Evolutionary conservation across 202 grass and related monocot species (phyloP).

Genomic region (Panicum hallii): DNA sequence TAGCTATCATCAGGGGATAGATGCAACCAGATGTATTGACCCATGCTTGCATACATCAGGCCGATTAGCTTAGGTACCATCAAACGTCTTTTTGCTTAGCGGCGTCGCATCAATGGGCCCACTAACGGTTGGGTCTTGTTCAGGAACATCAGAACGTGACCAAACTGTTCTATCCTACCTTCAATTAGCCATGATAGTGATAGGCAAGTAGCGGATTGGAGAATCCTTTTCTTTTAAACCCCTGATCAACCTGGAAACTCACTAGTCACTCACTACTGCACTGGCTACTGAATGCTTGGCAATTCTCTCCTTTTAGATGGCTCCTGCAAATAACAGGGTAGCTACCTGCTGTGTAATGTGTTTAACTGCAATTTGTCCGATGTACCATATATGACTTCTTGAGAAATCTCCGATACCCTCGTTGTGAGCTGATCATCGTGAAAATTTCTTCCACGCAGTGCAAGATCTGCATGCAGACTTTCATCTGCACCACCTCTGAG

Average conservation of each 20-base stretch:
- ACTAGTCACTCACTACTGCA: not conserved
- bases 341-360: not conserved
- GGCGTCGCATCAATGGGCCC: not conserved
- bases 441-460: constrained; percentile 57
- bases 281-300: not conserved
- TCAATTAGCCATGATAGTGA: not conserved
- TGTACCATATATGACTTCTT: not conserved
- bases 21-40: not conserved
- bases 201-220: not conserved
- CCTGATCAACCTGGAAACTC: not conserved
- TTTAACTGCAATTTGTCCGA: not conserved
- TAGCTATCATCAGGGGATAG: not conserved
- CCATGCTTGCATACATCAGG: not conserved
- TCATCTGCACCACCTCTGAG: constrained; percentile 95
- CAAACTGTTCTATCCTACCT: not conserved
- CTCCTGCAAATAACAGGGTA: not conserved
- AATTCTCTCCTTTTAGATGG: not conserved
- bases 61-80: not conserved
- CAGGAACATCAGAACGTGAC: not conserved
- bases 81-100: too few species aligned
- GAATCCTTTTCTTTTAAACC: not conserved
- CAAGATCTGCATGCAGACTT: constrained; percentile 96
- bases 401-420: accelerated
- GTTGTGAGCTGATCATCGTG: not conserved
- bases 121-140: too few species aligned